These are phyloP conservation scores for Citrus sinensis DNA, from an alignment of 345 rosid species.

Conservation along the genomic window DNA sequence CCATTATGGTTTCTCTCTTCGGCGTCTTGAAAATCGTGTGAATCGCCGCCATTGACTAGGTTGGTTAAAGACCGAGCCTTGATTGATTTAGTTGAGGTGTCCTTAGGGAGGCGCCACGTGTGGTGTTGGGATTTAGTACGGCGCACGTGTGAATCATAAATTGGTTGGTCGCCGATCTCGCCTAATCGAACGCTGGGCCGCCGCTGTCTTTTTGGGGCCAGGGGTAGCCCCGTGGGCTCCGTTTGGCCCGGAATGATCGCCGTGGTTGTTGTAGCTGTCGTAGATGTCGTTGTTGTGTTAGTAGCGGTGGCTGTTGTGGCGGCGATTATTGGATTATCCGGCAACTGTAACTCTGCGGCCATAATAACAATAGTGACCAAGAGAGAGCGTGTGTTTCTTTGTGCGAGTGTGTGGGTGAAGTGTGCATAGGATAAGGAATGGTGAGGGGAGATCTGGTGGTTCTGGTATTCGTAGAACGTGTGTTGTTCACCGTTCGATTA, in stretches of 20 bases:
- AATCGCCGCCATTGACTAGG: constrained; percentile 50
- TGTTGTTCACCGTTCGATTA: background rate
- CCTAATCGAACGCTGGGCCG: constrained; percentile 76
- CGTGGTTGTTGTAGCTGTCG: constrained; percentile 12
- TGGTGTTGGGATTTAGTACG: constrained; percentile 35
- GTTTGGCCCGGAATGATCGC: constrained; percentile 11
- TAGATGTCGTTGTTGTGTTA: background rate
- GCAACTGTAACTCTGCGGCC: constrained; percentile 44
- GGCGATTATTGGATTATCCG: constrained; percentile 26
- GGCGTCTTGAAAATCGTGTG: constrained; percentile 25
- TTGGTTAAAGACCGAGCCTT: constrained; percentile 61
- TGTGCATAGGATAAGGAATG: constrained; percentile 17
- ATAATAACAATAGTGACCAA: constrained; percentile 4
- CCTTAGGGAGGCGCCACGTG: constrained; percentile 36
- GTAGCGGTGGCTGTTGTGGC: background rate
- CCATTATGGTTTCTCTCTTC: constrained; percentile 26
- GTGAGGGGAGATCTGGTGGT: constrained; percentile 7
- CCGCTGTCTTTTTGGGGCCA: constrained; percentile 53
- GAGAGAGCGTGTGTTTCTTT: background rate
- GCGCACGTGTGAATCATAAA: constrained; percentile 40
- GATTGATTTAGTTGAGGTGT: constrained; percentile 34
- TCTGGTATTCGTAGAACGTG: background rate
- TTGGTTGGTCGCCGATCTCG: constrained; percentile 60
- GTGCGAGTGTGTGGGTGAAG: constrained; percentile 7
- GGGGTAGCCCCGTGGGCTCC: constrained; percentile 32